Evolutionary conservation across 768 basidiomycete species (phyloP).

Genomic region (Auriscalpium vulgare): DNA sequence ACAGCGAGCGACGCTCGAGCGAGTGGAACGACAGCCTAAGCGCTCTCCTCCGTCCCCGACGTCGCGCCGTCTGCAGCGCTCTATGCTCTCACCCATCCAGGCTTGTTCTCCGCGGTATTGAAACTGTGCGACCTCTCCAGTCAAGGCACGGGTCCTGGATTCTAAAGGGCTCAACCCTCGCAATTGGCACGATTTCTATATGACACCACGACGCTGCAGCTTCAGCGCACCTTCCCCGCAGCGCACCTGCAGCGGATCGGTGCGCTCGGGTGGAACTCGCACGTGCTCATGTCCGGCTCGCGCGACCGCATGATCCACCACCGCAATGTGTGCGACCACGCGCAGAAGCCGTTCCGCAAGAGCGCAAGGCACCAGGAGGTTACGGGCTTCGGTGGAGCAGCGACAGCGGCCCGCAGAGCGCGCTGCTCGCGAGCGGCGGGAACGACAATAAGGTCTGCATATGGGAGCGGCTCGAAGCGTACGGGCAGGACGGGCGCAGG

Average conservation of each 20-base stretch:
- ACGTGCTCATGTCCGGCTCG: conserved; percentile 83
- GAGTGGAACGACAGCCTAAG: too few species aligned
- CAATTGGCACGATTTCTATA: conserved; percentile 94
- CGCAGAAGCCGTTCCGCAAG: conserved; percentile 55
- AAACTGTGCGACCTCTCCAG: conserved; percentile 76
- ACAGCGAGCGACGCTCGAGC: too few species aligned
- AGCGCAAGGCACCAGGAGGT: conserved; percentile 89
- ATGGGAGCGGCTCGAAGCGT: conserved; percentile 76
- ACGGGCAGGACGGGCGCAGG: conserved; percentile 17
- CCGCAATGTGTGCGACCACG: conserved; percentile 78
- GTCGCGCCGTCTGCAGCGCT: background rate
- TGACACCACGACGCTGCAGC: conserved; percentile 70
- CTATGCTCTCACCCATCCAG: conserved; percentile 8
- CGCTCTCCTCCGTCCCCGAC: too few species aligned
- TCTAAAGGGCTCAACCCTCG: conserved; percentile 83
- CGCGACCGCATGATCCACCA: conserved; percentile 88
- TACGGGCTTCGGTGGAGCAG: conserved; percentile 92
- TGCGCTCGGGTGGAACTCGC: conserved; percentile 88
- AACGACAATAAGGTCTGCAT: conserved; percentile 99
- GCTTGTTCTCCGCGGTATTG: conserved; percentile 53
- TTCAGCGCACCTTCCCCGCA: conserved; percentile 73
- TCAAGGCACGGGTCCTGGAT: conserved; percentile 77
- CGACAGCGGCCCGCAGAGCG: conserved; percentile 35
- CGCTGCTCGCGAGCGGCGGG: conserved; percentile 83
- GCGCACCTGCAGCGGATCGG: conserved; percentile 90